Evolutionary conservation across 2,329 filamentous ascomycete species (phyloP), one percentile per base, ranked within the genome.

Genomic region (Coniochaeta sp.): DNA sequence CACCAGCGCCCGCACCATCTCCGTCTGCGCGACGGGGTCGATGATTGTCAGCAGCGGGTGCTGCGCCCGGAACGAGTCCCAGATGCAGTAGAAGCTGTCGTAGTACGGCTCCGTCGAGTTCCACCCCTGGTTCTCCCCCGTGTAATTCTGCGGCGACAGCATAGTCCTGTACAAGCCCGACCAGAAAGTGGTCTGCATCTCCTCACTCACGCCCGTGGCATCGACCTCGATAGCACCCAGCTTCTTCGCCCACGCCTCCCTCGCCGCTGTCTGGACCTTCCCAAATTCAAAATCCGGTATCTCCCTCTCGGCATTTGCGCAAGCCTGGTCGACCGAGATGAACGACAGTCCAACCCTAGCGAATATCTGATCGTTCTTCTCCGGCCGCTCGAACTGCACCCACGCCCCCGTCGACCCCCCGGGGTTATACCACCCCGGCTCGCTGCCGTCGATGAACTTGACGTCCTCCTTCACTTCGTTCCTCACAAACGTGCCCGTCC

Each of bases 81-180:
- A 90, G 22, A 89, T 88, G 60, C 76, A 79, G 59, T 79, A 79
- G 55, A 77, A 79, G 8, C 65, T 67, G 61, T 89, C 86, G 62
- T 82, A 90, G 60, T 89, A 90, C 0, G 86, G 86, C 63, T 86
- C 83, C 1, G 75, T 72, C 18, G 81, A 86, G 30, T 82, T 66
- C 86, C 86, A 90, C 1, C 85, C 65, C 26, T 81, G 83, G 55
- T 89, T 90, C 63, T 90, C 86, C 1, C 84, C 85, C 0, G 86
- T 89, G 60, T 89, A 89, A 60, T 90, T 86, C 63, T 89, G 85
- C 6, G 86, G 86, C 42, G 81, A 85, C 51, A 89, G 79, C 75
- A 89, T 77, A 3, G 81, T 74, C 31, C 86, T 73, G 60, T 89
- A 90, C 3, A 82, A 69, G 1, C 85, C 85, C 45, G 82, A 87